A percentile compares a stretch with the other conserved stretches of the same genome.
Evolutionary conservation across 192 early-diverging fungal species (phyloP).

Genomic region (Coemansia sp.): DNA sequence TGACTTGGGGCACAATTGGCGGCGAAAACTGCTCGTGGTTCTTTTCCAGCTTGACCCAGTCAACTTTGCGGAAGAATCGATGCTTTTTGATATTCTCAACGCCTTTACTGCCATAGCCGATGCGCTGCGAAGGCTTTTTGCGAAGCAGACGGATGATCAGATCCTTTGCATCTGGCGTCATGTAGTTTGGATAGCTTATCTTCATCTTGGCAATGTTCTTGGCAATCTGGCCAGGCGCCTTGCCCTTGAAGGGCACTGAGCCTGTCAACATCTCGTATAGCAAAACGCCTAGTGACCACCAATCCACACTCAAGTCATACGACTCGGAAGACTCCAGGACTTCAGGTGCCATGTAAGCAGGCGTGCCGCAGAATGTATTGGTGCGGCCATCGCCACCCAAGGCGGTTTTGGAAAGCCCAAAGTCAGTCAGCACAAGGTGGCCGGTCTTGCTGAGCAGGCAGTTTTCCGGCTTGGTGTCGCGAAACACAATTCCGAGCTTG

Average conservation of each 20-base stretch:
- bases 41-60: constrained; percentile 62
- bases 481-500: constrained; percentile 83
- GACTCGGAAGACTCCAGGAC: constrained; percentile 55
- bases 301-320: constrained; percentile 80
- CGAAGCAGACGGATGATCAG: constrained; percentile 66
- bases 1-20: constrained; percentile 64
- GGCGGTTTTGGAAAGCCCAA: constrained; percentile 82
- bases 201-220: constrained; percentile 84
- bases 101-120: constrained; percentile 53
- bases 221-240: constrained; percentile 77
- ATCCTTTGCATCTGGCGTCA: constrained; percentile 77
- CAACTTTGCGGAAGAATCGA: constrained; percentile 71
- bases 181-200: constrained; percentile 71
- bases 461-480: constrained; percentile 78
- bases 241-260: constrained; percentile 73
- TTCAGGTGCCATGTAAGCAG: constrained; percentile 86
- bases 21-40: constrained; percentile 55
- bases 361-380: constrained; percentile 85
- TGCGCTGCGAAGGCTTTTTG: constrained; percentile 60
- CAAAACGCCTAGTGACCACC: constrained; percentile 88
- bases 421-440: constrained; percentile 88
- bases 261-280: constrained; percentile 92
- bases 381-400: constrained; percentile 56
- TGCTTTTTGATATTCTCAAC: constrained; percentile 53
- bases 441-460: constrained; percentile 70